Conservation (phyloP, 2,329 filamentous ascomycete genomes). For the Trichophyton simii region DNA sequence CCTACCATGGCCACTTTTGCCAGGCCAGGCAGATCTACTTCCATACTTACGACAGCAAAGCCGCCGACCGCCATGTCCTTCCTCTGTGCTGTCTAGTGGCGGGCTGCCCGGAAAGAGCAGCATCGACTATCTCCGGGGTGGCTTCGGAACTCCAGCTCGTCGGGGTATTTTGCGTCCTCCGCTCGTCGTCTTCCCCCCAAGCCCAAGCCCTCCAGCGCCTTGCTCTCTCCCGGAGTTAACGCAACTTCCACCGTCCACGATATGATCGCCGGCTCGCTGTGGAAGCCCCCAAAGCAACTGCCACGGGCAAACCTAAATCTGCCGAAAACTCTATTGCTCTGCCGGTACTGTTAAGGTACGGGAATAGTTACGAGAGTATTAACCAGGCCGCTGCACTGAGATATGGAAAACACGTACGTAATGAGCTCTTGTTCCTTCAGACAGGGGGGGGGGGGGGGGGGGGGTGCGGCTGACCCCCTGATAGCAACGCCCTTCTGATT, state of each 20-base stretch:
- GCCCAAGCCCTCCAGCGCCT: too few species aligned
- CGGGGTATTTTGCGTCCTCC: neutral
- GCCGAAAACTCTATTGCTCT: slow-evolving; percentile 4
- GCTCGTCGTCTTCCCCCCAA: neutral
- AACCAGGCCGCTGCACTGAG: neutral
- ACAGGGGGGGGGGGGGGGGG: neutral
- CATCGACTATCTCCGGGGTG: neutral
- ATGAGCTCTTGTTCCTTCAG: neutral
- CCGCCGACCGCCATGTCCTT: neutral
- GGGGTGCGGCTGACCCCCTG: neutral
- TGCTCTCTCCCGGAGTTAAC: neutral
- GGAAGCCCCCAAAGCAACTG: neutral
- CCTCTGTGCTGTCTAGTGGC: neutral
- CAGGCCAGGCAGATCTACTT: neutral
- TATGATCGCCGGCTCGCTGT: neutral
- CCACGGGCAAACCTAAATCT: slow-evolving; percentile 4
- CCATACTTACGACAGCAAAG: neutral
- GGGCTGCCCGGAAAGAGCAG: neutral
- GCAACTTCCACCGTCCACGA: neutral
- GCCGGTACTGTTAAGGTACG: slow-evolving; percentile 2
- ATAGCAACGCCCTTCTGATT: neutral
- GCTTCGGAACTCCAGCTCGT: neutral
- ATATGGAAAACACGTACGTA: neutral
- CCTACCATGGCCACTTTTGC: neutral
- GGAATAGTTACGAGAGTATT: neutral